Base-by-base conservation (phyloP, 306 rosid species). In the Cucurbita moschata region DNA sequence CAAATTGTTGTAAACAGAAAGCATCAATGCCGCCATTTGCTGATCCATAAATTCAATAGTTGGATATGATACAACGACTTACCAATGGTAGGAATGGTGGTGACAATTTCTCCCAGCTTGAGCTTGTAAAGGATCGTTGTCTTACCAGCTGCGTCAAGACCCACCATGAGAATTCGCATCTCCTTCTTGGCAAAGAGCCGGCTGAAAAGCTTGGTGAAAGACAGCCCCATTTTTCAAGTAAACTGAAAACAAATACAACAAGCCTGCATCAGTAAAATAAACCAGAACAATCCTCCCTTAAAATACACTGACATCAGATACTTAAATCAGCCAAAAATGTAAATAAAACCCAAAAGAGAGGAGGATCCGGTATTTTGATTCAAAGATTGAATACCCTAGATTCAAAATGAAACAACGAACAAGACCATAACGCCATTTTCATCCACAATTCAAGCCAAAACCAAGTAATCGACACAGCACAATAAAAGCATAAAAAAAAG, bases 111-210 rank as follows among this genome's bases (percentile, higher is more conserved):
- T 52, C 96, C 96, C 59, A 90, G 90, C 88, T 90, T 90, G 85
- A 90, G 95, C 83, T 90, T 90, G 82, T 90, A 90, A 11, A 90
- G 90, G 71, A 88, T 91, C 84, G 97, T 91, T 46, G 97, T 91
- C 86, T 91, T 91, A 91, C 96, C 97, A 56, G 97, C 97, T 7
- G 97, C 97, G 82, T 91, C 97, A 39, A 91, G 97, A 79, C 97
- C 97, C 40, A 91, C 97, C 97, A 91, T 91, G 42, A 91, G 96
- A 42, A 91, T 91, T 53, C 97, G 89, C 97, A 91, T 91, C 96
- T 91, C 97, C 76, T 82, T 91, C 88, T 90, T 90, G 18, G 97
- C 97, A 60, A 91, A 91, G n/a, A 91, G 75, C 72, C 97, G 90
- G 80, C 93, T 86, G 79, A 91, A 91, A 1, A 91, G 90, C 93